Conservation (phyloP, 1,284 basidiomycete genomes). For the Naganishia sp. region DNA sequence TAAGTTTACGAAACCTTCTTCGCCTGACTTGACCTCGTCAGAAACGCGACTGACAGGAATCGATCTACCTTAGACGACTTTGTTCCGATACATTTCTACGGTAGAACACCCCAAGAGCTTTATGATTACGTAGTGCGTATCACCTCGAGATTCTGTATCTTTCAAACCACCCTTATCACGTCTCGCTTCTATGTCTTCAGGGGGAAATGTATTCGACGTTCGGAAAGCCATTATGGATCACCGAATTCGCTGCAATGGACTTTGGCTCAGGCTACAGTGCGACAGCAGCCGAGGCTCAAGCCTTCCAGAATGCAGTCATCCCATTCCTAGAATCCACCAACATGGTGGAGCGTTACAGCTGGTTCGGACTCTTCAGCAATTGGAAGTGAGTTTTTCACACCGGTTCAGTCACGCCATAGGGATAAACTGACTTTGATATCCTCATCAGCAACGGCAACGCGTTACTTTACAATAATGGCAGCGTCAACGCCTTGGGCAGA, state of each 20-base stretch:
- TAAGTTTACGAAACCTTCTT: neutral
- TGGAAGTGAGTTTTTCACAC: neutral
- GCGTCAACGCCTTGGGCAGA: constrained; percentile 39
- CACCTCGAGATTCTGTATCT: neutral
- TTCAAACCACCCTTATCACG: constrained; percentile 1
- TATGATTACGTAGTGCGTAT: constrained; percentile 37
- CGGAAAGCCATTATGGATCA: constrained; percentile 45
- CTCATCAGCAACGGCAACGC: constrained; percentile 34
- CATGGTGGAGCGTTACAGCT: constrained; percentile 42
- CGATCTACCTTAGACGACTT: constrained; percentile 39
- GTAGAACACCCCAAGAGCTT: constrained; percentile 39
- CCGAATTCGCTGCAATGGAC: constrained; percentile 36
- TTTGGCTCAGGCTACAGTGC: constrained; percentile 34
- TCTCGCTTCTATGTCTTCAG: neutral
- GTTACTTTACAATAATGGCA: constrained; percentile 37
- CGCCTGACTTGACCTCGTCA: no score
- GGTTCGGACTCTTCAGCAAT: constrained; percentile 43
- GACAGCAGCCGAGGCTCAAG: constrained; percentile 35
- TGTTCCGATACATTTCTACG: constrained; percentile 46
- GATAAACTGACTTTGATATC: neutral
- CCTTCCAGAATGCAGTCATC: constrained; percentile 42
- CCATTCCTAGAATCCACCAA: constrained; percentile 37
- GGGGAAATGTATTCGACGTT: constrained; percentile 35
- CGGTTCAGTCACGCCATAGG: neutral
- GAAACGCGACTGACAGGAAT: neutral